These are phyloP conservation scores for Rhizopogon sp. DNA, from an alignment of 768 basidiomycete species.

Conservation along the genomic window DNA sequence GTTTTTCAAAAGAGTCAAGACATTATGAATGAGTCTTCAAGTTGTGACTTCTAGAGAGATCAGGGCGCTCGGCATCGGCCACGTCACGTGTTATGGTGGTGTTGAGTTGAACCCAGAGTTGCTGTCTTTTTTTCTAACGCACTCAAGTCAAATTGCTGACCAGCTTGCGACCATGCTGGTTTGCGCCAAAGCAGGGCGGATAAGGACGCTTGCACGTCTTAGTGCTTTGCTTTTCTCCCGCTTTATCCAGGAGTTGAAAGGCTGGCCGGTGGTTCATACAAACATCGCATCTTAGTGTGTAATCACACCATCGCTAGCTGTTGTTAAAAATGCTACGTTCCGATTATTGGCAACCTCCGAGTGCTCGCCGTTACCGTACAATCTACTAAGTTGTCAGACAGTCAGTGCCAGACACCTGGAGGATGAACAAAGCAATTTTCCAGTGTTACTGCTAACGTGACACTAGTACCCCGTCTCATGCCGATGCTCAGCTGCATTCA, in stretches of 20 bases:
- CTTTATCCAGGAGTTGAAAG: slow-evolving; percentile 10
- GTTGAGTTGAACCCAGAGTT: neutral
- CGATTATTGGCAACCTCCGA: no score
- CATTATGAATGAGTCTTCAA: no score
- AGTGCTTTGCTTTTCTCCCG: slow-evolving; percentile 23
- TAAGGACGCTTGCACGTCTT: slow-evolving; percentile 22
- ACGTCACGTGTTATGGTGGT: slow-evolving; percentile 9
- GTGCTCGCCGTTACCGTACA: neutral
- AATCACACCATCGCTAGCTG: neutral
- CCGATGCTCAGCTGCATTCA: no score
- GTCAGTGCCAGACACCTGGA: neutral
- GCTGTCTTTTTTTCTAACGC: slow-evolving; percentile 14
- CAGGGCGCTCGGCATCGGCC: no score
- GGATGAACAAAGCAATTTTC: neutral
- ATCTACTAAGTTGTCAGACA: neutral
- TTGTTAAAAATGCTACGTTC: neutral
- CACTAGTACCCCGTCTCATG: no score
- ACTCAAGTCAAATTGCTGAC: slow-evolving; percentile 31
- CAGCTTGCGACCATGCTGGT: slow-evolving; percentile 17
- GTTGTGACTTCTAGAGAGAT: no score
- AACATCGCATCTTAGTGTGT: neutral
- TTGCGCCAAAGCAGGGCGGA: slow-evolving; percentile 32
- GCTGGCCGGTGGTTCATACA: slow-evolving; percentile 30
- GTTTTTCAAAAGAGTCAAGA: no score
- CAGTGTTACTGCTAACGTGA: no score